Percentiles rank a stretch among this genome's conserved stretches.
Conservation (phyloP, 2,329 filamentous ascomycete genomes). For the Fusarium buharicum region DNA sequence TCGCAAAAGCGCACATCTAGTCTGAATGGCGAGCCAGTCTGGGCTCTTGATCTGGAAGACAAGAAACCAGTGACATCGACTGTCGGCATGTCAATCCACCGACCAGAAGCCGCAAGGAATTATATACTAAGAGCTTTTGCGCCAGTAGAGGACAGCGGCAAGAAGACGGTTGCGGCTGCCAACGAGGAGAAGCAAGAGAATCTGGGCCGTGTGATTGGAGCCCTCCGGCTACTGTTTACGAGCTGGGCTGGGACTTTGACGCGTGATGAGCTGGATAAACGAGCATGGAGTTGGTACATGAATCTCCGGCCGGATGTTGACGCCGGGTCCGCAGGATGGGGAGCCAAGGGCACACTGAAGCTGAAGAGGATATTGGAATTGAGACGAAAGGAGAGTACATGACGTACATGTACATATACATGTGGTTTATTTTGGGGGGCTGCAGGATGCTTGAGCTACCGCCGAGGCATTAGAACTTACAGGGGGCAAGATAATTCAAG, state of each 20-base stretch:
- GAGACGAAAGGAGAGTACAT: constrained; percentile 48
- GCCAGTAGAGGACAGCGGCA: constrained; percentile 45
- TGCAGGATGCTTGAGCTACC: background rate
- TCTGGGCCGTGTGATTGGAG: constrained; percentile 74
- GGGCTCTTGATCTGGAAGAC: constrained; percentile 68
- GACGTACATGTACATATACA: background rate
- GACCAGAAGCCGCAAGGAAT: constrained; percentile 73
- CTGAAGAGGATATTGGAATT: constrained; percentile 73
- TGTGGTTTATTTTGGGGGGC: background rate
- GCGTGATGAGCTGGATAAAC: constrained; percentile 74
- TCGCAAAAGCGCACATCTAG: constrained; percentile 55
- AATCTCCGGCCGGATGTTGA: constrained; percentile 80
- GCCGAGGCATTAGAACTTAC: no score
- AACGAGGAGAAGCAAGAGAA: constrained; percentile 75
- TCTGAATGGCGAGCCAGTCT: constrained; percentile 63
- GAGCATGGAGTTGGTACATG: constrained; percentile 86
- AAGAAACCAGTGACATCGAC: constrained; percentile 55
- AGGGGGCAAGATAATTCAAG: no score
- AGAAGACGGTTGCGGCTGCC: constrained; percentile 58
- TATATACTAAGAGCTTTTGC: constrained; percentile 71
- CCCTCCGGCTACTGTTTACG: constrained; percentile 75
- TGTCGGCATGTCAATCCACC: constrained; percentile 75
- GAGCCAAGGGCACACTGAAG: constrained; percentile 77
- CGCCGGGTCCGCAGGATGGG: constrained; percentile 80
- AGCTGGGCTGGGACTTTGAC: constrained; percentile 77